These are phyloP conservation scores for Coemansia sp. DNA, from an alignment of 192 early-diverging fungal species.

Conservation along the genomic window DNA sequence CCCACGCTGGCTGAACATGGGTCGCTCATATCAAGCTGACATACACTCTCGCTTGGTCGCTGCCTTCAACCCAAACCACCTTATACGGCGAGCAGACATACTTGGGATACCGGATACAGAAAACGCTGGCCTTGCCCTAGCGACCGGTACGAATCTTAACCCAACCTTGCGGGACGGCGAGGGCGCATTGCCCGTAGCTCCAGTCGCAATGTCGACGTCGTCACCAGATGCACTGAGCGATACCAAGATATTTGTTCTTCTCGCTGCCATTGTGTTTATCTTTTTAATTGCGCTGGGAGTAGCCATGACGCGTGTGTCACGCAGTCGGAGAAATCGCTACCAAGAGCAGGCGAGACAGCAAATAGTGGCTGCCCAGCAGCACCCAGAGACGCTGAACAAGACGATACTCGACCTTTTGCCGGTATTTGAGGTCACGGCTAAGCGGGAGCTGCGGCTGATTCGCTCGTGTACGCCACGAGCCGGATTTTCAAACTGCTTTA, in stretches of 20 bases:
- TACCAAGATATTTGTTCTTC: constrained; percentile 53
- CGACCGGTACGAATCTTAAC: neutral
- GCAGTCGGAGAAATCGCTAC: constrained; percentile 31
- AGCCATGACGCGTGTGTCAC: constrained; percentile 52
- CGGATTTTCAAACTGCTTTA: constrained; percentile 27
- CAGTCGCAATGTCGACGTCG: constrained; percentile 9
- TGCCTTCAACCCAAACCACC: neutral
- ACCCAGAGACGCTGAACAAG: constrained; percentile 47
- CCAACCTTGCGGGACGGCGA: constrained; percentile 5
- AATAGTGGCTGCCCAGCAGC: constrained; percentile 16
- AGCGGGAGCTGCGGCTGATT: constrained; percentile 33
- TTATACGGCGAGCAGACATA: neutral
- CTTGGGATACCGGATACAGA: neutral
- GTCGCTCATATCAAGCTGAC: neutral
- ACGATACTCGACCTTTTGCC: constrained; percentile 50
- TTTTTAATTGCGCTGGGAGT: constrained; percentile 51
- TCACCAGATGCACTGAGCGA: constrained; percentile 47
- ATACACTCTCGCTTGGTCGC: neutral
- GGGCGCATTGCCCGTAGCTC: constrained; percentile 7
- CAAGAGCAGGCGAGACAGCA: constrained; percentile 23
- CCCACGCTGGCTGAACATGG: neutral
- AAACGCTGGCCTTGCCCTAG: neutral
- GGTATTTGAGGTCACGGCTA: constrained; percentile 49
- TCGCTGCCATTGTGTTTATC: constrained; percentile 50
- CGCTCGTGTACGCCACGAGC: constrained; percentile 14